Evolutionary conservation across 2,329 filamentous ascomycete species (phyloP), one percentile per base, ranked within the genome.

Genomic region (Colletotrichum sp.): DNA sequence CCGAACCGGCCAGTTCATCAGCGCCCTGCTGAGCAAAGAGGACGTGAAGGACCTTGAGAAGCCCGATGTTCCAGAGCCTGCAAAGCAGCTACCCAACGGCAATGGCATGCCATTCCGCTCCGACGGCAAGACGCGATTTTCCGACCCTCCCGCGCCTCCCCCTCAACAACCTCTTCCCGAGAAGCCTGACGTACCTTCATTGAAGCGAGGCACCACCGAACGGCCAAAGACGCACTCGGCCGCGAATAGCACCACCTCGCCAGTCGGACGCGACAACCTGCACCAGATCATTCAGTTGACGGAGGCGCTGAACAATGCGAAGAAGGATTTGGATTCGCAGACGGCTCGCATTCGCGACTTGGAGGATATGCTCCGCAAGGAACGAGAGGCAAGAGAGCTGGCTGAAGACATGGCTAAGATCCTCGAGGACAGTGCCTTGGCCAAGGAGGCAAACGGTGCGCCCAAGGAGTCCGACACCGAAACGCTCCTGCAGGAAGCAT

Each of bases 121-220:
- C 24, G 96, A 98, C 81, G 88, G 93, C 55, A 96, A 97, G 80
- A 92, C 95, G 6, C 92, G 96, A 68, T 99, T 98, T 83, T 97
- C 95, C 2, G 96, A 98, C 74, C 96, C 96, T 67, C 96, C 96
- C 6, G 96, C 96, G 26, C 96, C 96, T 9, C 96, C 96, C 30
- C 96, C 96, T 32, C 96, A 98, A 80, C 96, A 98, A 80, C 96
- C 96, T 16, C 88, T 99, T 8, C 96, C 96, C 1, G 96, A 98
- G 82, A 98, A 98, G 83, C 96, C 96, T 0, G 95, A 98, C 84
- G 92, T 90, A 0, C 91, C 93, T 1, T 92, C 95, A 1, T 85
- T 98, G 34, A 96, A 95, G 82, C 91, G 96, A 71, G 90, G 90
- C 6, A 92, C 95, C 30, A 96, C 94, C 0, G 95, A 98, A 78